Evolutionary conservation across 2,329 filamentous ascomycete genomes (phyloP).

Genomic region (Alternaria sp.): DNA sequence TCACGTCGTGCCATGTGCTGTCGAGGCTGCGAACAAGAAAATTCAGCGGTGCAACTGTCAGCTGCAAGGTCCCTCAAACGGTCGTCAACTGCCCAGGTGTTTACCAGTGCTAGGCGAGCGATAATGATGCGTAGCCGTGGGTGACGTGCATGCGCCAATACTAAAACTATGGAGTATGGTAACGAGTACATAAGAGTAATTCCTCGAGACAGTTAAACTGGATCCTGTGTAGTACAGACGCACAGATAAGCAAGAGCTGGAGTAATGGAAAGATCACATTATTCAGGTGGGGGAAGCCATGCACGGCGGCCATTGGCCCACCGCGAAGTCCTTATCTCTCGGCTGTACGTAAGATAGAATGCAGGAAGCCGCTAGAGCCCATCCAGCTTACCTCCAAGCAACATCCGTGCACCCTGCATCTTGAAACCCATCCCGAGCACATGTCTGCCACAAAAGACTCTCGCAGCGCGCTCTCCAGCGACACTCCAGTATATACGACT

Average conservation of each 20-base stretch:
- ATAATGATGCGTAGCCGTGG: conserved; percentile 27
- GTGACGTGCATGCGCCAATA: conserved; percentile 37
- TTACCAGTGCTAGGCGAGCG: conserved; percentile 10
- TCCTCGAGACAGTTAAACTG: conserved; percentile 17
- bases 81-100: conserved; percentile 8
- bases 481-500: conserved; percentile 17
- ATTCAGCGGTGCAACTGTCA: conserved; percentile 1
- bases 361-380: conserved; percentile 16
- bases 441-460: conserved; percentile 44
- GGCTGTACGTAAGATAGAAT: conserved; percentile 17
- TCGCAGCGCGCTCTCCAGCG: conserved; percentile 27
- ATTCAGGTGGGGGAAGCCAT: conserved; percentile 29
- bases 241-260: conserved; percentile 26
- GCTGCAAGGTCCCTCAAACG: conserved; percentile 7
- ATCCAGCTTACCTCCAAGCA: conserved; percentile 9
- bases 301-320: conserved; percentile 28
- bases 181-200: conserved; percentile 48
- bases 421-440: conserved; percentile 32
- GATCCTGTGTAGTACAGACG: conserved; percentile 5
- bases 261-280: conserved; percentile 15
- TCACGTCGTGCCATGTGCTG: not conserved
- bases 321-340: conserved; percentile 36
- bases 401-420: conserved; percentile 13
- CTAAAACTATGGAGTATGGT: conserved; percentile 17
- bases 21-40: not conserved